Conservation (phyloP, 106 monocot genomes). For the Dendrobium catenatum region DNA sequence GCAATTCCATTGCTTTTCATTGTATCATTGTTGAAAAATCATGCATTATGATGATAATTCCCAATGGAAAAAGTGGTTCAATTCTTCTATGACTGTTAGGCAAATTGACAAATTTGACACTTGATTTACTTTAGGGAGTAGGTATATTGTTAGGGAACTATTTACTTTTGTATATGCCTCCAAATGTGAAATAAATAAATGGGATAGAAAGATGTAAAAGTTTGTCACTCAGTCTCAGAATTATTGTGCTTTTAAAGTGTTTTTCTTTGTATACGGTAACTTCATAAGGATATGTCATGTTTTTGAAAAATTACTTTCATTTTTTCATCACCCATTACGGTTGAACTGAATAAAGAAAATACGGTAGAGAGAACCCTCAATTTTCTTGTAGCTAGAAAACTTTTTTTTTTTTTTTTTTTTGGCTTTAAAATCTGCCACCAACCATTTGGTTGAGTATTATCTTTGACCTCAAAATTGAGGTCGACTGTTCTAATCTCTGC, state of each 20-base stretch:
- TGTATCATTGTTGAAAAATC: not conserved
- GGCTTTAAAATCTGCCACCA: not conserved
- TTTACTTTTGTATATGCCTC: not conserved
- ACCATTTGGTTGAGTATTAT: too few relatives aligned
- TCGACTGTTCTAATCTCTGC: too few relatives aligned
- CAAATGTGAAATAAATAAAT: not conserved
- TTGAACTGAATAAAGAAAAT: not conserved
- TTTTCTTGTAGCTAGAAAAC: not conserved
- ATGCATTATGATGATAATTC: too few relatives aligned
- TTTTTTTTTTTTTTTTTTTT: not conserved
- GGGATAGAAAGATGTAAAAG: not conserved
- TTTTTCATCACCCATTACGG: not conserved
- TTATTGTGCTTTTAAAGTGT: not conserved
- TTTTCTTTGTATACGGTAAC: not conserved
- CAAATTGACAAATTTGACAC: too few relatives aligned
- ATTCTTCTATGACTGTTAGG: too few relatives aligned
- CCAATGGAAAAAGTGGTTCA: too few relatives aligned
- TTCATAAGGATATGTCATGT: not conserved
- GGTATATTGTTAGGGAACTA: not conserved
- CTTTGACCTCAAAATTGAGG: too few relatives aligned
- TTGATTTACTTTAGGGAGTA: not conserved
- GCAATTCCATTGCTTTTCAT: too few relatives aligned
- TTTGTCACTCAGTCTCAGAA: not conserved
- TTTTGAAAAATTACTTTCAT: not conserved
- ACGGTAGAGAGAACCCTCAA: not conserved